A percentile compares a stretch with the other conserved stretches of the same genome.
phyloP scores from a whole-genome alignment of 306 rosid genomes.

The Oxytropis ochrocephala region DNA sequence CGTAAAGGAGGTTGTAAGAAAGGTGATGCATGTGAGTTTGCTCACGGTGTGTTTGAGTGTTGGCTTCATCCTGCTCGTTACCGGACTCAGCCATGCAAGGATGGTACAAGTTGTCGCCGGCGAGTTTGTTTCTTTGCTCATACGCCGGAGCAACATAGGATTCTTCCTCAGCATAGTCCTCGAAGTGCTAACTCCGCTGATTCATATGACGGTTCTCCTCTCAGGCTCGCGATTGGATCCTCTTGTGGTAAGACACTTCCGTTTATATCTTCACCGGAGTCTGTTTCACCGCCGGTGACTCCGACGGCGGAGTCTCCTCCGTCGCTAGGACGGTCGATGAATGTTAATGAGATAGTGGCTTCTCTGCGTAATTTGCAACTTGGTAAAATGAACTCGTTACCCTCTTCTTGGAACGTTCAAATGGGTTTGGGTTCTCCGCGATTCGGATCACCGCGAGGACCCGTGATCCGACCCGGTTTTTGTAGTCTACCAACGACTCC shows the following conservation, averaged over 20 bases:
- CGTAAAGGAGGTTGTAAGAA: slow-evolving; percentile 82
- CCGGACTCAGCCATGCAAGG: slow-evolving; percentile 94
- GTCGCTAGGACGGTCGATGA: slow-evolving; percentile 40
- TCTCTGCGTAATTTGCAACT: slow-evolving; percentile 75
- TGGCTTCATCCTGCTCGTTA: slow-evolving; percentile 97
- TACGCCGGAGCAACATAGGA: slow-evolving; percentile 82
- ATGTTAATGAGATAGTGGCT: slow-evolving; percentile 48
- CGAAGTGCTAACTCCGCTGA: slow-evolving; percentile 36
- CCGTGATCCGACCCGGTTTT: slow-evolving; percentile 64
- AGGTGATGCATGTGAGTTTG: slow-evolving; percentile 77
- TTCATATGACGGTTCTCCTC: slow-evolving; percentile 67
- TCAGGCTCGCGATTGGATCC: slow-evolving; percentile 41
- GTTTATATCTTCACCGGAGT: slow-evolving; percentile 37
- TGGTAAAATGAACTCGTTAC: slow-evolving; percentile 48
- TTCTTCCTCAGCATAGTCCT: slow-evolving; percentile 66
- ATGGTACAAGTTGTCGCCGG: slow-evolving; percentile 67
- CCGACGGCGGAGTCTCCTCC: slow-evolving; percentile 54
- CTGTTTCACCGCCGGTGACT: slow-evolving; percentile 42
- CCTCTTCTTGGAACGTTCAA: slow-evolving; percentile 52
- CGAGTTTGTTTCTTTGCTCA: slow-evolving; percentile 93
- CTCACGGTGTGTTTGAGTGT: slow-evolving; percentile 94
- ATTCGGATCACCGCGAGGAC: slow-evolving; percentile 57
- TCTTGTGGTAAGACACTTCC: slow-evolving; percentile 30
- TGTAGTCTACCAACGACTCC: slow-evolving; percentile 76
- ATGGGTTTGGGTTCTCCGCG: slow-evolving; percentile 51